These are phyloP conservation scores for Candida patagonica DNA, from an alignment of 805 yeast genomes.

Conservation along the genomic window DNA sequence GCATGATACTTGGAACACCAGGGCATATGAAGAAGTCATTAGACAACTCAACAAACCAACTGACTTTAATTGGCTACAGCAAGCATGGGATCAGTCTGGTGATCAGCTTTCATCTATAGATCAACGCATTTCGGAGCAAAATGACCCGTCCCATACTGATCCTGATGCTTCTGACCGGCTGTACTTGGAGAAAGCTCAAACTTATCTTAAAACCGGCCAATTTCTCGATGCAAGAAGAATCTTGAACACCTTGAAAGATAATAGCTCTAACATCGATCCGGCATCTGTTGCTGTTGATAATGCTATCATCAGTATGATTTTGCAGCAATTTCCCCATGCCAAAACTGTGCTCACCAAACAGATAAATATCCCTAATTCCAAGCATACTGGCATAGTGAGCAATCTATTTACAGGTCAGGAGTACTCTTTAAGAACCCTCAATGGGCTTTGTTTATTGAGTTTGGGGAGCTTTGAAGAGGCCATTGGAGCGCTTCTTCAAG, in stretches of 20 bases:
- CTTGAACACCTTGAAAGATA: not conserved
- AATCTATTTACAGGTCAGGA: not conserved
- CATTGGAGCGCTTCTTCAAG: not conserved
- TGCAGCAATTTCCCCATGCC: slow-evolving; percentile 1
- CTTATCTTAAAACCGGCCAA: slow-evolving; percentile 2
- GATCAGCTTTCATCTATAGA: not conserved
- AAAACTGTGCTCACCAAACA: not conserved
- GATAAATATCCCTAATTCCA: not conserved
- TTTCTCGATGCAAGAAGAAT: not conserved
- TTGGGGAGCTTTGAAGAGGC: slow-evolving; percentile 8
- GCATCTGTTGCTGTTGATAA: not conserved
- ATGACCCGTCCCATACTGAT: not conserved
- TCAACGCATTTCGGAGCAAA: not conserved
- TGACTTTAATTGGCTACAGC: slow-evolving; percentile 1
- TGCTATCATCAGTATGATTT: not conserved
- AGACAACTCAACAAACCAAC: not conserved
- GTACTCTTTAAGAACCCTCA: not conserved
- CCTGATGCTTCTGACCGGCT: not conserved
- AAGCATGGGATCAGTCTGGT: not conserved
- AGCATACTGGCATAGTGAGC: not conserved
- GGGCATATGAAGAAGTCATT: not conserved
- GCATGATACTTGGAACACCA: slow-evolving; percentile 1
- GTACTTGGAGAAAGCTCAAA: not conserved
- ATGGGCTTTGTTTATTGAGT: slow-evolving; percentile 2
- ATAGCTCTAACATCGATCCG: not conserved